phyloP scores from a whole-genome alignment of 257 asterid genomes.

The Solanum dulcamara region DNA sequence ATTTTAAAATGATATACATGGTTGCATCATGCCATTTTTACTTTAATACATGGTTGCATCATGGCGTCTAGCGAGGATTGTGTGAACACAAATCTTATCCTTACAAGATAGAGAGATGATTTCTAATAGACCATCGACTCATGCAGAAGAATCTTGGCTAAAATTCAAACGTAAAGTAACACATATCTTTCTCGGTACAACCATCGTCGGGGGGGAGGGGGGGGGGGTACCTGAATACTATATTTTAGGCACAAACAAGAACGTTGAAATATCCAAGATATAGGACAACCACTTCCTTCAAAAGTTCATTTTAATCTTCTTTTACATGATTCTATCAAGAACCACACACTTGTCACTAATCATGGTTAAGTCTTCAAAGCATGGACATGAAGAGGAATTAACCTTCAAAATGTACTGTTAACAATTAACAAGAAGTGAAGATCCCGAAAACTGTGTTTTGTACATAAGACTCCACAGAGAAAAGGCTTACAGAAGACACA shows the following conservation, averaged over 20 bases:
- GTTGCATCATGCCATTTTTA: background rate
- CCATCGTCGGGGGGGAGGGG: too few relatives aligned
- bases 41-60: too few relatives aligned
- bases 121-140: background rate
- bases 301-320: background rate
- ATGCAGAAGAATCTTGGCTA: background rate
- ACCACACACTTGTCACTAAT: background rate
- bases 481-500: conserved; percentile 4
- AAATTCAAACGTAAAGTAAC: background rate
- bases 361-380: background rate
- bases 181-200: background rate
- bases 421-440: conserved; percentile 1
- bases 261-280: background rate
- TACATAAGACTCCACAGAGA: conserved; percentile 4
- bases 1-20: background rate
- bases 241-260: background rate
- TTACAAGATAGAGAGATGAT: too few relatives aligned
- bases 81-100: too few relatives aligned
- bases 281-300: background rate
- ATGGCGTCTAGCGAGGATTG: too few relatives aligned
- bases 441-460: conserved; percentile 5
- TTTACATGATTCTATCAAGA: background rate
- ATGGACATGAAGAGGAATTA: background rate
- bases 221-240: background rate
- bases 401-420: background rate